Base-by-base conservation (phyloP, 768 basidiomycete species). In the Trametes coccinea region DNA sequence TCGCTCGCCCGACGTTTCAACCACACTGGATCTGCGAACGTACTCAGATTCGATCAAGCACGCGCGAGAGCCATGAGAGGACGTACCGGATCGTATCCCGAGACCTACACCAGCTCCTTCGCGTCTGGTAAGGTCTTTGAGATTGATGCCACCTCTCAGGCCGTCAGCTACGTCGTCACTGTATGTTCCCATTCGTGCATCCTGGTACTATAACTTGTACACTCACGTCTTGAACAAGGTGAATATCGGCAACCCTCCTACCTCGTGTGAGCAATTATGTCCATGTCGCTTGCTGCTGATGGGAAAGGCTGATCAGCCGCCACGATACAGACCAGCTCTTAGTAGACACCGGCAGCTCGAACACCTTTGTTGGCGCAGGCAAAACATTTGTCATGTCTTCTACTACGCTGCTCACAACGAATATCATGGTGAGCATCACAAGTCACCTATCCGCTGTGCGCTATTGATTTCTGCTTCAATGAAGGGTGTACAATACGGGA, bases 161-260 rank as follows among this genome's bases (percentile, higher is more conserved):
- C 4, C 2, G 67, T 73, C 7, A n/a, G 30, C 30, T 78, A 77
- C 60, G 64, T 65, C 1, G 71, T 70, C 2, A 54, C 34, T 2
- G 64, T 71, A 27, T n/a, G 63, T 39, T 7, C 10, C 10, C 34
- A 14, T 14, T 22, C 22, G 22, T 22, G 22, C 22, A 22, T 22
- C 22, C 22, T 22, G 22, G 22, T 22, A 22, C 0, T 22, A 22
- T 22, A 1, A 22, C 22, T 22, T 22, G 22, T 47, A 14, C 2
- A 33, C 8, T 43, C 45, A 4, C 5, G 29, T 5, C 4, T 30
- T 27, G 17, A 2, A 11, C 2, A 5, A 72, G 69, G 63, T 67
- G 4, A 17, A 45, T 16, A 65, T 71, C 30, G 70, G 70, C 16
- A 62, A 57, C 27, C 69, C 69, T 9, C 63, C 69, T 2, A 67